Conservation (phyloP, 176 grass and related monocot genomes). For the Secale cereale region DNA sequence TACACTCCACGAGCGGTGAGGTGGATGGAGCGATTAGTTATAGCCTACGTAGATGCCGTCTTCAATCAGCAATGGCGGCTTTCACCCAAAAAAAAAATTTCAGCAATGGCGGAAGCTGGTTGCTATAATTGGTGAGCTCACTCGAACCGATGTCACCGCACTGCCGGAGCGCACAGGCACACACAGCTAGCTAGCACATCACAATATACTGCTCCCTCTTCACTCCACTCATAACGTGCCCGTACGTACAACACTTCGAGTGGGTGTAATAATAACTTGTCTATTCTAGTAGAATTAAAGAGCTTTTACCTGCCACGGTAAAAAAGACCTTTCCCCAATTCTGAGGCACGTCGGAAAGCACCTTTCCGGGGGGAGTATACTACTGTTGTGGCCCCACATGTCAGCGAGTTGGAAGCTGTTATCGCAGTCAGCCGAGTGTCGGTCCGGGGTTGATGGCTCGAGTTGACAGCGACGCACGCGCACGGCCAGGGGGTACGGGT, state of each 20-base stretch:
- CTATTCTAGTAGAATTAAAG: not conserved
- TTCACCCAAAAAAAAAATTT: too few species aligned
- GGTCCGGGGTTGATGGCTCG: not conserved
- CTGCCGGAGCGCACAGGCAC: not conserved
- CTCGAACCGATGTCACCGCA: not conserved
- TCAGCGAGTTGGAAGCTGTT: not conserved
- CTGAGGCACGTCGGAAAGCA: not conserved
- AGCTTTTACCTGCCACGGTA: not conserved
- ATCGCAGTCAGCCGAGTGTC: not conserved
- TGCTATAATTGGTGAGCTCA: not conserved
- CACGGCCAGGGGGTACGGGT: not conserved
- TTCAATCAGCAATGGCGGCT: too few species aligned
- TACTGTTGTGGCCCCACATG: not conserved
- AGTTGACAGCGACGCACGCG: slow-evolving; percentile 16
- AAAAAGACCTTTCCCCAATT: not conserved
- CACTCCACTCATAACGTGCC: not conserved
- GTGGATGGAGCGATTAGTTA: not conserved
- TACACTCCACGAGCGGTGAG: not conserved
- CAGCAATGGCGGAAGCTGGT: not conserved
- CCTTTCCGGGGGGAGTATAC: not conserved
- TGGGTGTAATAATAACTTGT: not conserved
- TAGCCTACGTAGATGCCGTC: not conserved
- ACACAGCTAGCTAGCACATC: not conserved
- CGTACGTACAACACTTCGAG: not conserved
- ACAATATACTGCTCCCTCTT: not conserved